Evolutionary conservation across 2,329 filamentous ascomycete species (phyloP), one percentile per base, ranked within the genome.

Genomic region (Septoria linicola): DNA sequence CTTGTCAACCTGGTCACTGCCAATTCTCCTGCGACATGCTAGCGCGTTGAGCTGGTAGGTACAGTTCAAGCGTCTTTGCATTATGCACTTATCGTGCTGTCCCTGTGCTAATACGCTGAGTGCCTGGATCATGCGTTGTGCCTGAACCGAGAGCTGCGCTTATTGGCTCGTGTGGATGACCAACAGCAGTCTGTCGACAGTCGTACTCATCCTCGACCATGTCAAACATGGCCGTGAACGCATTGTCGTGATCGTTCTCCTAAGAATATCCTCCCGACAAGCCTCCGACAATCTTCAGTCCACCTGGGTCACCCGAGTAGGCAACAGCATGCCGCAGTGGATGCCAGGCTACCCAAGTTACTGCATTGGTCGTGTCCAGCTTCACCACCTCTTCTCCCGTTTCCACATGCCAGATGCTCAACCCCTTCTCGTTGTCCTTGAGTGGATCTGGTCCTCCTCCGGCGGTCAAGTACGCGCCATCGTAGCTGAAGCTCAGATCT

Each of bases 401-500:
- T 67, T 91, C 87, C 1, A 82, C 80, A 65, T 89, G 86, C 16
- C 80, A 82, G 35, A 90, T 80, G 41, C 88, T 81, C 23, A 91
- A 68, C 8, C 84, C 84, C 49, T 79, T 70, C 75, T 82, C 84
- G 70, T 89, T 86, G 48, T 89, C 87, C 41, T 63, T 64, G 16
- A 51, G 51, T 13, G 57, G 61, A 27, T 56, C 55, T 3, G 39
- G 51, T 11, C 64, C 65, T 51, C 84, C 87, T 16, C 87, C 87
- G 8, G 83, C 87, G 2, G 85, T 82, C 19, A 91, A 72, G 64
- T 84, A 92, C 63, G 81, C 84, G 1, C 88, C 87, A 62, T 91
- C 87, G 69, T 87, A 91, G 13, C 82, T 87, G 66, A 91, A 92
- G 64, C 85, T 84, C 50, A 91, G 76, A 65, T 81, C 87, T 63